Conservation (phyloP, 2,329 filamentous ascomycete species). For the Fusarium sp. region DNA sequence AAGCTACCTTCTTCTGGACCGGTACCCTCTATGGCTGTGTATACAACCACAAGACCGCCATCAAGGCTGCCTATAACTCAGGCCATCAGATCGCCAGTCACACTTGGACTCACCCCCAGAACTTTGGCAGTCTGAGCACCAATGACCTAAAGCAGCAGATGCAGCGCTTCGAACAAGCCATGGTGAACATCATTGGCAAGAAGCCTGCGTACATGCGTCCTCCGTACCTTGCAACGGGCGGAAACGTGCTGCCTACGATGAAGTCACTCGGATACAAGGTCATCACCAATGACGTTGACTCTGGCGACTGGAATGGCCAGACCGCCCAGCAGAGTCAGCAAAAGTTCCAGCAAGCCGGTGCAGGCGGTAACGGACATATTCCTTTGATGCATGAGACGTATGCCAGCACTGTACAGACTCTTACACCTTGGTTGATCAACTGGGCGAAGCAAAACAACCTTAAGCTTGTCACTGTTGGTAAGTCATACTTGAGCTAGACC, state of each 20-base stretch:
- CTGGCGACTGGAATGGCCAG: conserved; percentile 70
- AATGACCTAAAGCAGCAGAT: conserved; percentile 60
- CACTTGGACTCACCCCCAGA: conserved; percentile 63
- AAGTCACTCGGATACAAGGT: conserved; percentile 67
- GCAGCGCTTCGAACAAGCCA: conserved; percentile 62
- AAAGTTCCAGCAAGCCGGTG: conserved; percentile 60
- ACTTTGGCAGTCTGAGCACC: conserved; percentile 55
- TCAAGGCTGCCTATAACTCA: conserved; percentile 63
- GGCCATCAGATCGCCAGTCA: conserved; percentile 68
- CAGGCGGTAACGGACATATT: conserved; percentile 63
- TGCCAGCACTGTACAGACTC: conserved; percentile 58
- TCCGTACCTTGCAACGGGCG: conserved; percentile 62
- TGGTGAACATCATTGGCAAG: conserved; percentile 62
- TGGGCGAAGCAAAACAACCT: conserved; percentile 63
- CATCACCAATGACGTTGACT: conserved; percentile 71
- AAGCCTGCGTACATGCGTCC: conserved; percentile 64
- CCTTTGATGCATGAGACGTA: conserved; percentile 70
- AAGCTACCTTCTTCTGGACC: conserved; percentile 67
- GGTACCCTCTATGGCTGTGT: conserved; percentile 65
- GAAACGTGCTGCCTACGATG: conserved; percentile 57
- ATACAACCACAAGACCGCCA: conserved; percentile 62
- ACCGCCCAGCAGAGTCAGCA: conserved; percentile 64
- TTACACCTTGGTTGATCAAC: conserved; percentile 64
- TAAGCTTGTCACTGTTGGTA: conserved; percentile 64
- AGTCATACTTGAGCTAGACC: conserved; percentile 34